phyloP scores from a whole-genome alignment of 306 rosid genomes.

The Boehmeria nivea region DNA sequence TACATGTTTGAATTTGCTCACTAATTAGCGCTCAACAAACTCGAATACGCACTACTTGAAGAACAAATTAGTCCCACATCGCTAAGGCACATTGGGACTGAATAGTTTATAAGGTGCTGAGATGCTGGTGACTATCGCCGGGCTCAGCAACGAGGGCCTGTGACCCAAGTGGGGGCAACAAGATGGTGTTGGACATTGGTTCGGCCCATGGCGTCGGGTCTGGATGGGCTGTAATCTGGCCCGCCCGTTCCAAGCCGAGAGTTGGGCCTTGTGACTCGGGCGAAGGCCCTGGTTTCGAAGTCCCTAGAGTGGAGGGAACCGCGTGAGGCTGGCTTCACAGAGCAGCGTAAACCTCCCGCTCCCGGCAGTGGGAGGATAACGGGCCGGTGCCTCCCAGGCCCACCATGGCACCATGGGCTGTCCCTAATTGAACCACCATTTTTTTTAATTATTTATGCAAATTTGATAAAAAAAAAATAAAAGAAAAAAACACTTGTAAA shows the following conservation, averaged over 20 bases:
- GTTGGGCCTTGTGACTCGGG: not conserved
- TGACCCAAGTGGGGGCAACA: not conserved
- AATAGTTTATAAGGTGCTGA: too few species aligned
- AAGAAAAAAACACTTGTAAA: too few species aligned
- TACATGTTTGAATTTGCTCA: too few species aligned
- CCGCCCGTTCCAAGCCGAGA: constrained; percentile 3
- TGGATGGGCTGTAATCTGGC: not conserved
- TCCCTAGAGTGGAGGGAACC: not conserved
- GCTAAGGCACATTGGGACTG: too few species aligned
- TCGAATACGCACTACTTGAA: too few species aligned
- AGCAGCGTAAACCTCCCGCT: not conserved
- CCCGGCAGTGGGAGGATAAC: not conserved
- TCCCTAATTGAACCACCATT: not conserved
- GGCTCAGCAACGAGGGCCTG: not conserved
- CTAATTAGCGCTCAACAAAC: too few species aligned
- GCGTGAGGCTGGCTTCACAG: constrained; percentile 1
- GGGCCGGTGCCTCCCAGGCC: not conserved
- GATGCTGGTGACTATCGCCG: too few species aligned
- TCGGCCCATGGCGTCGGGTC: not conserved
- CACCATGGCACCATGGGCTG: not conserved
- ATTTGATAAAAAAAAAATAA: too few species aligned
- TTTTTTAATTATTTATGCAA: too few species aligned
- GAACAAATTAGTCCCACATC: too few species aligned
- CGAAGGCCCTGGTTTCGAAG: not conserved
- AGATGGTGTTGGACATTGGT: not conserved